Conservation (phyloP, 805 yeast species). For the Komagataella pastoris region DNA sequence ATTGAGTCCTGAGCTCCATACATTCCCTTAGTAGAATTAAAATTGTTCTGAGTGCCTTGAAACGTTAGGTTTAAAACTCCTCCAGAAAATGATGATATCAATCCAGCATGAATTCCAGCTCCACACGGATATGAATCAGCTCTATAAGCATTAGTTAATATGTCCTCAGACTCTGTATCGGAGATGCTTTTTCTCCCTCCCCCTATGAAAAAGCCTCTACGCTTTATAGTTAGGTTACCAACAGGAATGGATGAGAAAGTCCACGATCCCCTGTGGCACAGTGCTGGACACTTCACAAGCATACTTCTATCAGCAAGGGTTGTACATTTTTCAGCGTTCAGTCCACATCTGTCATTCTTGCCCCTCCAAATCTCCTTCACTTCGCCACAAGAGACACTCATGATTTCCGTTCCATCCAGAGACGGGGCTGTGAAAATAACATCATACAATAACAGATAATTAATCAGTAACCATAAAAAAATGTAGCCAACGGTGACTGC, state of each 20-base stretch:
- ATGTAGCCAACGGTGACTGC: slow-evolving; percentile 24
- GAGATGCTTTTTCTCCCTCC: slow-evolving; percentile 35
- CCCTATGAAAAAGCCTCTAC: slow-evolving; percentile 64
- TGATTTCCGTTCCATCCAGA: slow-evolving; percentile 15
- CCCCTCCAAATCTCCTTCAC: slow-evolving; percentile 55
- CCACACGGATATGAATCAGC: slow-evolving; percentile 87
- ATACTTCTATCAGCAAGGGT: slow-evolving; percentile 31
- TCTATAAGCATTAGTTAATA: slow-evolving; percentile 54
- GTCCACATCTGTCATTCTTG: slow-evolving; percentile 64
- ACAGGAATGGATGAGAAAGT: slow-evolving; percentile 64
- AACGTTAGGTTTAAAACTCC: slow-evolving; percentile 62
- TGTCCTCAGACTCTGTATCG: slow-evolving; percentile 8
- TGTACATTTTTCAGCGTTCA: slow-evolving; percentile 47
- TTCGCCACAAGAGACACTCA: slow-evolving; percentile 34
- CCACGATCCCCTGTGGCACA: slow-evolving; percentile 71
- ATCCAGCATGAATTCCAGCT: slow-evolving; percentile 80
- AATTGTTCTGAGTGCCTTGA: slow-evolving; percentile 35
- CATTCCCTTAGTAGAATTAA: slow-evolving; percentile 33
- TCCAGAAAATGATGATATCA: slow-evolving; percentile 59
- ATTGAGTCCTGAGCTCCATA: slow-evolving; percentile 43
- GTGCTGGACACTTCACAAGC: slow-evolving; percentile 71
- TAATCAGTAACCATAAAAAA: slow-evolving; percentile 30
- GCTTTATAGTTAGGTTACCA: slow-evolving; percentile 55
- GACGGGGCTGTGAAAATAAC: slow-evolving; percentile 26
- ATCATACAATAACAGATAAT: slow-evolving; percentile 28